These are phyloP conservation scores for Ascochyta pisi DNA, from an alignment of 2,329 filamentous ascomycete species.

Conservation along the genomic window DNA sequence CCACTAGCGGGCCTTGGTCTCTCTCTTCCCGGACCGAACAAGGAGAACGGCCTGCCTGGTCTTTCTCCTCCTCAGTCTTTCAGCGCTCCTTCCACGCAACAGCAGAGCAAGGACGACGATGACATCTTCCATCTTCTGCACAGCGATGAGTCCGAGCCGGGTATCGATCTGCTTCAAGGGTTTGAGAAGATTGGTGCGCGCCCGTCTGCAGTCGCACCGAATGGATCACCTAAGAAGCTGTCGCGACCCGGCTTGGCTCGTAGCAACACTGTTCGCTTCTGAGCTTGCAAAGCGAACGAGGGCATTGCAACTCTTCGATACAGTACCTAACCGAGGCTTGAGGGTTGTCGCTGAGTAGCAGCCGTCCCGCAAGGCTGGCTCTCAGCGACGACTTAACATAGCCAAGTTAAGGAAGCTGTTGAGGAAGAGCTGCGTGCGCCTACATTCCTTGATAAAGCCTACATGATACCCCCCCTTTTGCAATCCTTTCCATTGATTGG, in stretches of 20 bases:
- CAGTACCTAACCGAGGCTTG: slow-evolving; percentile 6
- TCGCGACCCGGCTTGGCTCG: slow-evolving; percentile 38
- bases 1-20: slow-evolving; percentile 29
- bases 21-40: slow-evolving; percentile 25
- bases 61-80: slow-evolving; percentile 41
- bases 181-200: slow-evolving; percentile 74
- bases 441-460: not conserved
- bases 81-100: slow-evolving; percentile 27
- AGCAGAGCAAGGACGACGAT: slow-evolving; percentile 54
- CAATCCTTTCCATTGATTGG: slow-evolving; percentile 19
- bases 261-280: slow-evolving; percentile 46
- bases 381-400: slow-evolving; percentile 4
- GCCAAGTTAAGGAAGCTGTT: not conserved
- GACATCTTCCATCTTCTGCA: slow-evolving; percentile 65
- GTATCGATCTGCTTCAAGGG: slow-evolving; percentile 75
- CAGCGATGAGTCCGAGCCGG: slow-evolving; percentile 65
- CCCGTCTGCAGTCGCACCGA: slow-evolving; percentile 39
- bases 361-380: slow-evolving; percentile 12
- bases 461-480: slow-evolving; percentile 11
- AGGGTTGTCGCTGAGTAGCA: slow-evolving; percentile 13
- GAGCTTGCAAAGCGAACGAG: slow-evolving; percentile 12
- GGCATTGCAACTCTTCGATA: not conserved
- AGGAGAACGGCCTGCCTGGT: slow-evolving; percentile 32
- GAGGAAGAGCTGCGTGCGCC: not conserved
- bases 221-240: slow-evolving; percentile 46